These are phyloP conservation scores for Rosa rugosa DNA, from an alignment of 306 rosid genomes.

Conservation along the genomic window DNA sequence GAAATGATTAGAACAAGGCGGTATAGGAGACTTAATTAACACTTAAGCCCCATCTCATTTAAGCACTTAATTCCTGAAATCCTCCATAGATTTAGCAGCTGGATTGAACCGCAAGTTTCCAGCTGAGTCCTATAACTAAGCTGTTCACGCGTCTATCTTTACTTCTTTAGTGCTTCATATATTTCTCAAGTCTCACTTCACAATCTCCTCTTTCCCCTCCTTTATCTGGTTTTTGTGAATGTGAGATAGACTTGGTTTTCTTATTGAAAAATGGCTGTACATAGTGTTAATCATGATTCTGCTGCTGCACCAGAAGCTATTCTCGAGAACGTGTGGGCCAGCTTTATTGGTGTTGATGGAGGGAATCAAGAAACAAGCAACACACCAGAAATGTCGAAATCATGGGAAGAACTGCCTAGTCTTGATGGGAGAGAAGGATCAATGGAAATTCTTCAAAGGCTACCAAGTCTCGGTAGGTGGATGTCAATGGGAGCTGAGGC, in stretches of 20 bases:
- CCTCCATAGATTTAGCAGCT: slow-evolving; percentile 49
- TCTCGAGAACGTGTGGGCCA: slow-evolving; percentile 91
- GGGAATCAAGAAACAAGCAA: slow-evolving; percentile 20
- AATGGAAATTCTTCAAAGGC: slow-evolving; percentile 53
- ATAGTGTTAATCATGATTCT: slow-evolving; percentile 28
- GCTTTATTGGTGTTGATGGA: slow-evolving; percentile 45
- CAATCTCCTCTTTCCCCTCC: slow-evolving; percentile 22
- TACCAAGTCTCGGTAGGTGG: slow-evolving; percentile 94
- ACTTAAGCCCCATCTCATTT: slow-evolving; percentile 20
- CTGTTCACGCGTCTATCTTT: slow-evolving; percentile 39
- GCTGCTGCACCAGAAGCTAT: slow-evolving; percentile 47
- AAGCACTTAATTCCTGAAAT: slow-evolving; percentile 38
- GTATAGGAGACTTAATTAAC: slow-evolving; percentile 30
- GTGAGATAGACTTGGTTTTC: background rate
- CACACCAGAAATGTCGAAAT: slow-evolving; percentile 22
- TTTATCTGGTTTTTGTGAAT: background rate
- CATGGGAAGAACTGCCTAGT: slow-evolving; percentile 66
- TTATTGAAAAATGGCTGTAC: slow-evolving; percentile 45
- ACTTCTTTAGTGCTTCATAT: slow-evolving; percentile 21
- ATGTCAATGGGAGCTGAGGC: slow-evolving; percentile 88
- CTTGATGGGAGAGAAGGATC: slow-evolving; percentile 61
- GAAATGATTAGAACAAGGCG: slow-evolving; percentile 64
- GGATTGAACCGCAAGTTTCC: slow-evolving; percentile 57
- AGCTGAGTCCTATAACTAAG: slow-evolving; percentile 33
- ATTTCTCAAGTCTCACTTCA: slow-evolving; percentile 3